A percentile compares a stretch with the other conserved stretches of the same genome.
phyloP scores from a whole-genome alignment of 202 grass and related monocot genomes.

The Eragrostis tef region DNA sequence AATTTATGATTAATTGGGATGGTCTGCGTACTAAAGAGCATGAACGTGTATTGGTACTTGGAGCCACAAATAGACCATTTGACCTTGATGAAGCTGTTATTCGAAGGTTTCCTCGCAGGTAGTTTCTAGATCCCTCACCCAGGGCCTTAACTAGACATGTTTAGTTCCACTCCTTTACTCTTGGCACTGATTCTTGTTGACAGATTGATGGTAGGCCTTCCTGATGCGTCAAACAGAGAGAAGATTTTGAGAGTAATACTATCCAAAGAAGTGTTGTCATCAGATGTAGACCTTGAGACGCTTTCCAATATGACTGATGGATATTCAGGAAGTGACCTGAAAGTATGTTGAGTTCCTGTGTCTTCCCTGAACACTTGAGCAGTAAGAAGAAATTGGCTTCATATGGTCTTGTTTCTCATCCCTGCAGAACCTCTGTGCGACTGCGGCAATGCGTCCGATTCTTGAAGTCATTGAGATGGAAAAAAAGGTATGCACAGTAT shows the following conservation, averaged over 20 bases:
- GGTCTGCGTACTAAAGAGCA: conserved; percentile 70
- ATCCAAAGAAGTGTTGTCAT: conserved; percentile 60
- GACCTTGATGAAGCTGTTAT: conserved; percentile 87
- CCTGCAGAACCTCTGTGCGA: conserved; percentile 66
- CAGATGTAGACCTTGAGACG: conserved; percentile 55
- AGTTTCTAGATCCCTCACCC: conserved; percentile 11
- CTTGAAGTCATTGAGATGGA: conserved; percentile 63
- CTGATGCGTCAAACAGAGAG: conserved; percentile 71
- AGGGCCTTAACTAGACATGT: not conserved
- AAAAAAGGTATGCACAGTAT: conserved; percentile 52
- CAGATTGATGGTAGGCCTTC: conserved; percentile 87
- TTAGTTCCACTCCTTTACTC: conserved; percentile 32
- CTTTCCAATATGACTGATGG: conserved; percentile 76
- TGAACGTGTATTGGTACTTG: conserved; percentile 77
- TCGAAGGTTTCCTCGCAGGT: conserved; percentile 84
- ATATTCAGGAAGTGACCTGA: conserved; percentile 87
- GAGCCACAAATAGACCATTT: conserved; percentile 85
- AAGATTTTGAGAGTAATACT: conserved; percentile 74
- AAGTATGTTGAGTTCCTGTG: conserved; percentile 47
- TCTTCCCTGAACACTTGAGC: conserved; percentile 32
- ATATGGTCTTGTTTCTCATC: conserved; percentile 27
- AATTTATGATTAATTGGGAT: conserved; percentile 90
- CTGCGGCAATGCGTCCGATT: conserved; percentile 58
- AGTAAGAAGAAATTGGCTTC: not conserved
- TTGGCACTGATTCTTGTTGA: conserved; percentile 39